Conservation (phyloP, 495 filamentous ascomycete species). For the Cryomyces minteri region DNA sequence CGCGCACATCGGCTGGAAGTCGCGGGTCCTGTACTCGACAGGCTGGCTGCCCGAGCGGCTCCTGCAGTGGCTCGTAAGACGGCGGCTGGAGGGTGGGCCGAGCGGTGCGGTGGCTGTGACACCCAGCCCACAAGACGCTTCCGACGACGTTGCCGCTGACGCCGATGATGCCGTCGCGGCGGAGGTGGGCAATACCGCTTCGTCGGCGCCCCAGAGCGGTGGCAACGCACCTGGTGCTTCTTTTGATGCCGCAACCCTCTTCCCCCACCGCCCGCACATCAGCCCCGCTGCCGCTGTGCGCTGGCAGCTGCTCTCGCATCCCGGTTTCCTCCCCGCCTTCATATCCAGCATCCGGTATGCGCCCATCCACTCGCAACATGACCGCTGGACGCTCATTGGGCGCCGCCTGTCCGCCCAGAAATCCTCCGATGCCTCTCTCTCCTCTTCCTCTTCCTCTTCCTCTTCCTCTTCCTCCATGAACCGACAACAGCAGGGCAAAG, state of each 20-base stretch:
- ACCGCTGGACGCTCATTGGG: constrained; percentile 39
- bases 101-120: not conserved
- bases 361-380: constrained; percentile 30
- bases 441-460: too few relatives aligned
- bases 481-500: constrained; percentile 17
- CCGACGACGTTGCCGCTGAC: not conserved
- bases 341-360: constrained; percentile 39
- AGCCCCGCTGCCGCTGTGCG: constrained; percentile 26
- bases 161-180: not conserved
- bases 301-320: constrained; percentile 38
- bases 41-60: constrained; percentile 38
- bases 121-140: constrained; percentile 7
- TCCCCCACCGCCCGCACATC: constrained; percentile 21
- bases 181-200: not conserved
- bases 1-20: constrained; percentile 39
- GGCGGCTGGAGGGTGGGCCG: constrained; percentile 25
- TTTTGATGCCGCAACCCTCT: constrained; percentile 4
- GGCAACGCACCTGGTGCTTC: not conserved
- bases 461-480: too few relatives aligned
- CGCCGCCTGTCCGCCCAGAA: constrained; percentile 27
- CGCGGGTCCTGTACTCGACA: constrained; percentile 40
- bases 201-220: not conserved
- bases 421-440: constrained; percentile 4
- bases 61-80: constrained; percentile 30
- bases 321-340: constrained; percentile 36